Conservation (phyloP, 805 yeast species). For the Kuraishia molischiana region DNA sequence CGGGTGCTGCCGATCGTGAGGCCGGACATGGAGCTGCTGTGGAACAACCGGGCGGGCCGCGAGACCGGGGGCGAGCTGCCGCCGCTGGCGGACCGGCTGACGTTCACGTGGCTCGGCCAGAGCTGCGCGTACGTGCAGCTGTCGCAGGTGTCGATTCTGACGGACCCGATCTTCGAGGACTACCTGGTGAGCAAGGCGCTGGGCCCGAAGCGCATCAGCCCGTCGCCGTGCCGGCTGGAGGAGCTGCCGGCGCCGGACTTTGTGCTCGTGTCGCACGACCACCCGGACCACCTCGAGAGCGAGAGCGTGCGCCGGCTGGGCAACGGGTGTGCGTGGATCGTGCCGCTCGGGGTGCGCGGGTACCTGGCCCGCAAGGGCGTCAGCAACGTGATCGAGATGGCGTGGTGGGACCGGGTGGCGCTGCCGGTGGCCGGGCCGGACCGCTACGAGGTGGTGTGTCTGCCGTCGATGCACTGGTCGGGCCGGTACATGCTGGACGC, state of each 20-base stretch:
- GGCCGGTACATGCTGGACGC: slow-evolving; percentile 78
- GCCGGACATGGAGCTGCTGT: slow-evolving; percentile 44
- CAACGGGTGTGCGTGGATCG: slow-evolving; percentile 68
- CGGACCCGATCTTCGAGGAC: slow-evolving; percentile 77
- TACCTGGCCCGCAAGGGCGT: slow-evolving; percentile 52
- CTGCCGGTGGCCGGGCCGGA: slow-evolving; percentile 24
- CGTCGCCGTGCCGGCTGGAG: slow-evolving; percentile 58
- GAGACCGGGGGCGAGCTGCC: slow-evolving; percentile 20
- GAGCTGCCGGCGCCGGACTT: slow-evolving; percentile 63
- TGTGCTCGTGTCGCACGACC: slow-evolving; percentile 83
- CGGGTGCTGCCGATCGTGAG: slow-evolving; percentile 45
- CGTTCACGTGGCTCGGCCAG: slow-evolving; percentile 91
- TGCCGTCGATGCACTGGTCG: slow-evolving; percentile 97
- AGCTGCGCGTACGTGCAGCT: slow-evolving; percentile 72
- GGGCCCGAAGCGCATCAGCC: slow-evolving; percentile 81
- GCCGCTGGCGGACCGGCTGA: slow-evolving; percentile 31
- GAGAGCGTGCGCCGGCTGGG: slow-evolving; percentile 46
- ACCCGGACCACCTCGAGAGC: slow-evolving; percentile 87
- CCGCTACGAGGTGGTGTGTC: slow-evolving; percentile 70
- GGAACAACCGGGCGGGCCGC: slow-evolving; percentile 8
- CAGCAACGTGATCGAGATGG: slow-evolving; percentile 59
- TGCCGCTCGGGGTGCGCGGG: slow-evolving; percentile 68
- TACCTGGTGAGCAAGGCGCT: slow-evolving; percentile 48
- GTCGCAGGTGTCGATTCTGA: slow-evolving; percentile 61
- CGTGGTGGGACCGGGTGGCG: slow-evolving; percentile 81